Evolutionary conservation across 306 rosid genomes (phyloP).

Genomic region (Mucuna pruriens): DNA sequence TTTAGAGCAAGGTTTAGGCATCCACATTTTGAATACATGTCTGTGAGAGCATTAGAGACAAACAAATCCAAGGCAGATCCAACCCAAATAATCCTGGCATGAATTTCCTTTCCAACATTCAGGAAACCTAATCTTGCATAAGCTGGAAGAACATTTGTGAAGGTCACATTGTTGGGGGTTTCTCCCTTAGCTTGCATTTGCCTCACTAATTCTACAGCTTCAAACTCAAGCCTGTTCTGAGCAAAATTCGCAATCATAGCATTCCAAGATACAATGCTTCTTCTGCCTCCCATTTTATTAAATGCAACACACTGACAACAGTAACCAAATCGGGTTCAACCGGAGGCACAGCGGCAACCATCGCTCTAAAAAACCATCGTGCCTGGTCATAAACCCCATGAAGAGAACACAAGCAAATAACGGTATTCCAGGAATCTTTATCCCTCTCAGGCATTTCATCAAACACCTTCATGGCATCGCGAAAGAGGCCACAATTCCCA

Average conservation of each 20-base stretch:
- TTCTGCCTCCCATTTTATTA: conserved; percentile 60
- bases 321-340: conserved; percentile 65
- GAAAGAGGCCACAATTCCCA: conserved; percentile 54
- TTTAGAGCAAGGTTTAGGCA: conserved; percentile 62
- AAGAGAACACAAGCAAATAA: conserved; percentile 64
- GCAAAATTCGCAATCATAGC: conserved; percentile 87
- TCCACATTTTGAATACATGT: conserved; percentile 85
- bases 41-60: conserved; percentile 81
- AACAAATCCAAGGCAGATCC: conserved; percentile 66
- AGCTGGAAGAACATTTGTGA: conserved; percentile 89
- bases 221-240: conserved; percentile 70
- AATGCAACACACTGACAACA: conserved; percentile 68
- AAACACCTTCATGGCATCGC: conserved; percentile 60
- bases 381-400: conserved; percentile 56
- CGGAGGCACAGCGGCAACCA: conserved; percentile 47
- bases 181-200: conserved; percentile 73
- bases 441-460: conserved; percentile 85
- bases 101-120: conserved; percentile 77
- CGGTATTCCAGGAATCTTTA: conserved; percentile 78
- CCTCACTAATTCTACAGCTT: conserved; percentile 61
- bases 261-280: conserved; percentile 86
- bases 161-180: conserved; percentile 70
- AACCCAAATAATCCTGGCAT: conserved; percentile 60
- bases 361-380: conserved; percentile 46
- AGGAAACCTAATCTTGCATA: conserved; percentile 76